Conservation (phyloP, 129 eudicot species). For the Flaveria trinervia region DNA sequence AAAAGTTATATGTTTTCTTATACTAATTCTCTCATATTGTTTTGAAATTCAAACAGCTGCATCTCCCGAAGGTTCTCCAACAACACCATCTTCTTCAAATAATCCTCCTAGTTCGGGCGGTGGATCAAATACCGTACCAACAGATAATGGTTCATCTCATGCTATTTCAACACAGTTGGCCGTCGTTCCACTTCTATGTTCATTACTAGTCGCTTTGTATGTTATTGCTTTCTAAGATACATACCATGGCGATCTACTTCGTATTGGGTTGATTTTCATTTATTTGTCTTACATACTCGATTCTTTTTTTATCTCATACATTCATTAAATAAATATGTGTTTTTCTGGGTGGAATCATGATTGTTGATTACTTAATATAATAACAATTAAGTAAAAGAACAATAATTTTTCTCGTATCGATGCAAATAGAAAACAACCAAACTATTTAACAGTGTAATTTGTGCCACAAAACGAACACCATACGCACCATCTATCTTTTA, state of each 20-base stretch:
- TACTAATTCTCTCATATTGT: constrained; percentile 15
- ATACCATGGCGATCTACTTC: background rate
- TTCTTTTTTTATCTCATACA: constrained; percentile 5
- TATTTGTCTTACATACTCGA: background rate
- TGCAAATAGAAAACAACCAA: too few relatives aligned
- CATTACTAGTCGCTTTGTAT: constrained; percentile 17
- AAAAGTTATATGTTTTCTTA: background rate
- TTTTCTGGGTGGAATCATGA: background rate
- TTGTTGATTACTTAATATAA: background rate
- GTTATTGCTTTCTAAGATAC: background rate
- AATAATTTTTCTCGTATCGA: too few relatives aligned
- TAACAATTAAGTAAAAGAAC: background rate
- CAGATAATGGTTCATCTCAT: constrained; percentile 51
- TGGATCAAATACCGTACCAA: constrained; percentile 49
- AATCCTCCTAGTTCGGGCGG: constrained; percentile 39
- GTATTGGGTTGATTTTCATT: background rate
- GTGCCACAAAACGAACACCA: too few relatives aligned
- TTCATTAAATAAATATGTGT: background rate
- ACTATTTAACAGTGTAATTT: too few relatives aligned
- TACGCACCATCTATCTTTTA: too few relatives aligned
- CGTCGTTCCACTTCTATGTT: constrained; percentile 34
- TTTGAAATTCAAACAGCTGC: constrained; percentile 36
- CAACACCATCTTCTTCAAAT: constrained; percentile 42
- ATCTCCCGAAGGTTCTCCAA: constrained; percentile 56
- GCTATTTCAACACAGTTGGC: constrained; percentile 37